phyloP scores from a whole-genome alignment of 257 asterid genomes.

The Eustoma russellianum region DNA sequence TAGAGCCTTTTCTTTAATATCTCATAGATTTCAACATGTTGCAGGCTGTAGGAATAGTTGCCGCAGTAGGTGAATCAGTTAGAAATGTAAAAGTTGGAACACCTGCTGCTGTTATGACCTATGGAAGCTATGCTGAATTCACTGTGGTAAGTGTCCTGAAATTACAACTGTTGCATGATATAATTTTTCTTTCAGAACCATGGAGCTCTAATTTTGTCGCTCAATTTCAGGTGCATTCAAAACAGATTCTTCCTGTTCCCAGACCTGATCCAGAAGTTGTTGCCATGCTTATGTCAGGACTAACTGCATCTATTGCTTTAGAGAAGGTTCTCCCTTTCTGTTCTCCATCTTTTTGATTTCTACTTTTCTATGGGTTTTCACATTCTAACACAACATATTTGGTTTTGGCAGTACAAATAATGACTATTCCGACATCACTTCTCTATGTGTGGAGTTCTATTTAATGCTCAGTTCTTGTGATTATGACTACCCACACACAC shows the following conservation, averaged over 20 bases:
- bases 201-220: background rate
- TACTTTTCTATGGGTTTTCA: too few species aligned
- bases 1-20: background rate
- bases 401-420: too few species aligned
- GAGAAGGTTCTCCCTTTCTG: constrained; percentile 53
- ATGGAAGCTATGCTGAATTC: constrained; percentile 84
- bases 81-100: constrained; percentile 72
- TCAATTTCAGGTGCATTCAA: constrained; percentile 50
- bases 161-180: background rate
- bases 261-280: constrained; percentile 93
- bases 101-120: constrained; percentile 94
- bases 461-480: too few species aligned
- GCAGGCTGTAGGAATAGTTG: constrained; percentile 95
- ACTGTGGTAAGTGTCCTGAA: constrained; percentile 36
- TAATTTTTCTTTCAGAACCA: background rate
- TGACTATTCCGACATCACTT: too few species aligned
- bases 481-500: too few species aligned
- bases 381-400: too few species aligned
- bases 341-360: too few species aligned
- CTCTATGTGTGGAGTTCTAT: too few species aligned
- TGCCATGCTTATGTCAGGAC: constrained; percentile 98
- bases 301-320: constrained; percentile 89
- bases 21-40: constrained; percentile 7
- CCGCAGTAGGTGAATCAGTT: constrained; percentile 85
- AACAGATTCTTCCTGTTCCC: constrained; percentile 87